Evolutionary conservation across 331 rosid genomes (phyloP).

Genomic region (Dryas integrifolia): DNA sequence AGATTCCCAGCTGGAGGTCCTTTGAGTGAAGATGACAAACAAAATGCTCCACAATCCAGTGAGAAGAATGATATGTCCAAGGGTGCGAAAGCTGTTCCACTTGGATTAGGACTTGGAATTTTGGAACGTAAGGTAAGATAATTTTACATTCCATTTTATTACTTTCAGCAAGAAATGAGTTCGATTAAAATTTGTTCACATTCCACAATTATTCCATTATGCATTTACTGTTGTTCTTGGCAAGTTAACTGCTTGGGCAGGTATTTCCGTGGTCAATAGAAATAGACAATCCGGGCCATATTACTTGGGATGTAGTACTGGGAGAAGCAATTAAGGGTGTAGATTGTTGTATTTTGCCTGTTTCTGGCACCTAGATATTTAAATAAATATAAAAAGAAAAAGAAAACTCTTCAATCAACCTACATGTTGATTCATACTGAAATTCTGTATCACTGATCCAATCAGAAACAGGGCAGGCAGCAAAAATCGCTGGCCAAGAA

Average conservation of each 20-base stretch:
- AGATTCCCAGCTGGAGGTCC: conserved; percentile 41
- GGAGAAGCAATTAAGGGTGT: not conserved
- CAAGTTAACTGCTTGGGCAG: not conserved
- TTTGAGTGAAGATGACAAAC: conserved; percentile 36
- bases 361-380: not conserved
- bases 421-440: not conserved
- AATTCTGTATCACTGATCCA: conserved; percentile 15
- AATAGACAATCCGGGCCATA: not conserved
- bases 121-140: conserved; percentile 76
- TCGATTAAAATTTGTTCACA: not conserved
- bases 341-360: not conserved
- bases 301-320: conserved; percentile 1
- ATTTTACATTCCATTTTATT: conserved; percentile 1
- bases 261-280: not conserved
- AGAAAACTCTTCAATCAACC: conserved; percentile 3
- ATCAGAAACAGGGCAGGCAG: conserved; percentile 62
- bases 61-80: conserved; percentile 44
- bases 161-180: conserved; percentile 2
- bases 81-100: conserved; percentile 62
- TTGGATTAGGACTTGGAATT: conserved; percentile 80
- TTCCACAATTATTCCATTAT: not conserved
- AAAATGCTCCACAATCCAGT: conserved; percentile 35
- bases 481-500: conserved; percentile 42
- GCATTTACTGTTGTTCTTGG: not conserved
- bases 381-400: not conserved